These are phyloP conservation scores for Gyrodon lividus DNA, from an alignment of 768 basidiomycete species.

Conservation along the genomic window DNA sequence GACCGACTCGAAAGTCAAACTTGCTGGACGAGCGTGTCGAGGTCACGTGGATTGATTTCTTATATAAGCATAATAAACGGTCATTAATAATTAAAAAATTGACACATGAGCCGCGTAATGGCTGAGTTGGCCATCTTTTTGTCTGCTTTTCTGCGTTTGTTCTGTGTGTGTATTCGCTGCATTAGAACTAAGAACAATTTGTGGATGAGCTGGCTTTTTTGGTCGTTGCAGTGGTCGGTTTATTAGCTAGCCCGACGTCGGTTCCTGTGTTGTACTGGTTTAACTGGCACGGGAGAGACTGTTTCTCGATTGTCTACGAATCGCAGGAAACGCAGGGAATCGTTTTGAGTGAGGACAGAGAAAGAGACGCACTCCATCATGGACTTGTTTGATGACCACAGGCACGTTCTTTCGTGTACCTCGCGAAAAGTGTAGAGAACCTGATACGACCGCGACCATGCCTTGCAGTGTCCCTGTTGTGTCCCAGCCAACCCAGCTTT, in stretches of 20 bases:
- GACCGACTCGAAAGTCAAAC: conserved; percentile 16
- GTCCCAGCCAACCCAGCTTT: conserved; percentile 56
- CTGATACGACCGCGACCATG: conserved; percentile 11
- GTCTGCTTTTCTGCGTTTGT: background rate
- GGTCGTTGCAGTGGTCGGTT: background rate
- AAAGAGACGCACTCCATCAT: conserved; percentile 28
- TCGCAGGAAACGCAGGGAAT: background rate
- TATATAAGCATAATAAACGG: background rate
- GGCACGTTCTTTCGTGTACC: conserved; percentile 33
- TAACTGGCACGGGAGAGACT: background rate
- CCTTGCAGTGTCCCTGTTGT: conserved; percentile 41
- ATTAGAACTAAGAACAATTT: background rate
- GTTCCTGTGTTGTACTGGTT: too few species aligned
- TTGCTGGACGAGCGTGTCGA: conserved; percentile 14
- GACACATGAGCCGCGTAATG: too few species aligned
- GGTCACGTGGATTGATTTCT: conserved; percentile 33
- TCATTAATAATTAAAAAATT: too few species aligned
- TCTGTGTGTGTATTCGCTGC: background rate
- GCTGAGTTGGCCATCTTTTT: too few species aligned
- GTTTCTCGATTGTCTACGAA: background rate
- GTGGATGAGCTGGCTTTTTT: background rate
- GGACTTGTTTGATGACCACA: conserved; percentile 36
- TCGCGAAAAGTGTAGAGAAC: conserved; percentile 4
- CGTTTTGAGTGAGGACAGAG: conserved; percentile 10
- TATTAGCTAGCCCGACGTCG: background rate